phyloP scores from a whole-genome alignment of 2,329 filamentous ascomycete species.

The Xylariaceae sp. region DNA sequence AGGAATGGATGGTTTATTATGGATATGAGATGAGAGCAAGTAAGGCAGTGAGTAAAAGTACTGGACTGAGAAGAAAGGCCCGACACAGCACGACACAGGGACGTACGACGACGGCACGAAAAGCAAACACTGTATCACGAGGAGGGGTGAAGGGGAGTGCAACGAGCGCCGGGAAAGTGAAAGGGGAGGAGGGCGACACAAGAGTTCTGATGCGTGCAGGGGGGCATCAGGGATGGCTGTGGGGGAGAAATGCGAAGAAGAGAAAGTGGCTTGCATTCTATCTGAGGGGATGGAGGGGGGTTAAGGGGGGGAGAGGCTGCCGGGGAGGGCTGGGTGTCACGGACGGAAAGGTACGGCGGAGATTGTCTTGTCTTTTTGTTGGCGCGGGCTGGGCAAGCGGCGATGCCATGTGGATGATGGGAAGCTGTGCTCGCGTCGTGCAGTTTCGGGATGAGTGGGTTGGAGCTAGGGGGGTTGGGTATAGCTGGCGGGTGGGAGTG shows the following conservation, averaged over 20 bases:
- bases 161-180: neutral
- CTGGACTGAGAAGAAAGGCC: too few species aligned
- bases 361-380: neutral
- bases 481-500: neutral
- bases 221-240: neutral
- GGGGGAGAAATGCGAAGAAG: neutral
- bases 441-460: neutral
- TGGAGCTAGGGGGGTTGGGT: neutral
- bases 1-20: too few species aligned
- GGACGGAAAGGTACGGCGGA: constrained; percentile 11
- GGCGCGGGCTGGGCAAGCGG: neutral
- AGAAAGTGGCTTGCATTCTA: neutral
- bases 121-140: constrained; percentile 11
- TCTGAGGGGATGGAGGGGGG: neutral
- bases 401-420: constrained; percentile 11
- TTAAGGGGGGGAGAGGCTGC: neutral
- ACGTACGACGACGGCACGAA: neutral
- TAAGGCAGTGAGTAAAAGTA: too few species aligned
- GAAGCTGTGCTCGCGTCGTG: neutral
- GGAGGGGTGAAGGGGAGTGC: neutral
- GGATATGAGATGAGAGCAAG: too few species aligned
- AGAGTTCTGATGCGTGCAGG: neutral
- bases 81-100: neutral
- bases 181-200: neutral
- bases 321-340: neutral